Conservation (phyloP, 75 land plant species). For the Azolla pinnata region DNA sequence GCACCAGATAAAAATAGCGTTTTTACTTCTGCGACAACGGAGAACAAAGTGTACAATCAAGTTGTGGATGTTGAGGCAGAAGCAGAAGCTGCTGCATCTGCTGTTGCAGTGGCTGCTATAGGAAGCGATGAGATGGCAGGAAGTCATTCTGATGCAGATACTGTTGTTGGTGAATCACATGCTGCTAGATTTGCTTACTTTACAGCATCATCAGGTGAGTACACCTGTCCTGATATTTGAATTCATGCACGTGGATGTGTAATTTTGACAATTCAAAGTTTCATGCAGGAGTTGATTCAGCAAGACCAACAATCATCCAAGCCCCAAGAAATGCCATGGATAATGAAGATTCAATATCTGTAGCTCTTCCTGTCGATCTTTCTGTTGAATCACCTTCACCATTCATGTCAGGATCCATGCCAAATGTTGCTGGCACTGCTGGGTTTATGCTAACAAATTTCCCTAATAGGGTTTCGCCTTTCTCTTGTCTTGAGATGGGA, state of each 20-base stretch:
- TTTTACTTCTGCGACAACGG: slow-evolving; percentile 13
- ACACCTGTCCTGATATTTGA: background rate
- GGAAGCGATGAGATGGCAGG: slow-evolving; percentile 66
- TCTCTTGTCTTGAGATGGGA: slow-evolving; percentile 66
- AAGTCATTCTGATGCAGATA: slow-evolving; percentile 26
- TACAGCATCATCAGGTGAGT: background rate
- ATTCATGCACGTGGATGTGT: background rate
- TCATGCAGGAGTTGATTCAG: slow-evolving; percentile 4
- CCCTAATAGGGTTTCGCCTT: slow-evolving; percentile 51
- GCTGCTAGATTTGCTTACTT: slow-evolving; percentile 15
- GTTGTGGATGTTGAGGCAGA: slow-evolving; percentile 68
- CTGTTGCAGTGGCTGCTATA: slow-evolving; percentile 92
- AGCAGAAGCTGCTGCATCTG: slow-evolving; percentile 97
- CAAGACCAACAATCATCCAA: slow-evolving; percentile 28
- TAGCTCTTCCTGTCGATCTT: slow-evolving; percentile 87
- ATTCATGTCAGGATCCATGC: slow-evolving; percentile 46
- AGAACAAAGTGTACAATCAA: slow-evolving; percentile 25
- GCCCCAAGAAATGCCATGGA: slow-evolving; percentile 11
- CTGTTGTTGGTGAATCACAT: slow-evolving; percentile 23
- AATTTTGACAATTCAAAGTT: background rate
- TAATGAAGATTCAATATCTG: slow-evolving; percentile 59
- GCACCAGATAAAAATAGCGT: slow-evolving; percentile 25
- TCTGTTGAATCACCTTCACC: slow-evolving; percentile 71
- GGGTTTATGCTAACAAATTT: slow-evolving; percentile 45
- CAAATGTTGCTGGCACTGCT: slow-evolving; percentile 42